Percentiles rank a stretch among this genome's conserved stretches.
These are phyloP conservation scores for Penicillium cataractarum DNA, from an alignment of 495 filamentous ascomycete species.

Conservation along the genomic window DNA sequence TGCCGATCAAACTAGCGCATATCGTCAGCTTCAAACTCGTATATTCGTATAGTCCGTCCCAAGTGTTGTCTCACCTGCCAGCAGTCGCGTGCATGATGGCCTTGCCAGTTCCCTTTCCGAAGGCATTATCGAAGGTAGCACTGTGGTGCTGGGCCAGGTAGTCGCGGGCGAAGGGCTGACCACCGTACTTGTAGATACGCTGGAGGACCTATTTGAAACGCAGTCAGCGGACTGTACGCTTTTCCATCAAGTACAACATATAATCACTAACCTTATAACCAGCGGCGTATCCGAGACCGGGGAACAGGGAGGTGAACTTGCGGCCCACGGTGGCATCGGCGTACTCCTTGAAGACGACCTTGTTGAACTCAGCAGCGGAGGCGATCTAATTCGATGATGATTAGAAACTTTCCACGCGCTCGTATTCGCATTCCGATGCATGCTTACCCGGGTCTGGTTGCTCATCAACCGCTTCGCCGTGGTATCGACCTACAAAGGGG, in stretches of 20 bases:
- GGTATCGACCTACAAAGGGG: conserved; percentile 77
- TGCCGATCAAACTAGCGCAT: conserved; percentile 76
- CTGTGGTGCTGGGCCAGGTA: conserved; percentile 84
- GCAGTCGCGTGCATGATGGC: conserved; percentile 97
- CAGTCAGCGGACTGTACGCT: conserved; percentile 2
- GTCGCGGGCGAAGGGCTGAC: conserved; percentile 93
- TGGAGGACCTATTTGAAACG: conserved; percentile 69
- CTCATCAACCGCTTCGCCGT: conserved; percentile 99
- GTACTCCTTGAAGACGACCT: conserved; percentile 92
- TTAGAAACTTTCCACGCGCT: conserved; percentile 16
- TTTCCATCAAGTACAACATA: background rate
- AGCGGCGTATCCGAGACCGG: conserved; percentile 93
- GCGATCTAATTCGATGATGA: conserved; percentile 54
- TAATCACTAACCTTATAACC: conserved; percentile 81
- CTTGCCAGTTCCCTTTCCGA: conserved; percentile 96
- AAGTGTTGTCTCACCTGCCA: conserved; percentile 64
- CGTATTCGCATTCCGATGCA: conserved; percentile 9
- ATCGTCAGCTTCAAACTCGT: conserved; percentile 5
- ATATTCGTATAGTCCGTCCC: background rate
- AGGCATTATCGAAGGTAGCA: conserved; percentile 79
- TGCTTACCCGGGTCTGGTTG: conserved; percentile 77
- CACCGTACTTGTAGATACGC: conserved; percentile 98
- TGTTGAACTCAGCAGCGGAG: conserved; percentile 66
- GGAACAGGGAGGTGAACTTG: conserved; percentile 96
- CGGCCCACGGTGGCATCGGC: conserved; percentile 65